These are phyloP conservation scores for Apiotrichum porosum DNA, from an alignment of 1,284 basidiomycete genomes.

Conservation along the genomic window DNA sequence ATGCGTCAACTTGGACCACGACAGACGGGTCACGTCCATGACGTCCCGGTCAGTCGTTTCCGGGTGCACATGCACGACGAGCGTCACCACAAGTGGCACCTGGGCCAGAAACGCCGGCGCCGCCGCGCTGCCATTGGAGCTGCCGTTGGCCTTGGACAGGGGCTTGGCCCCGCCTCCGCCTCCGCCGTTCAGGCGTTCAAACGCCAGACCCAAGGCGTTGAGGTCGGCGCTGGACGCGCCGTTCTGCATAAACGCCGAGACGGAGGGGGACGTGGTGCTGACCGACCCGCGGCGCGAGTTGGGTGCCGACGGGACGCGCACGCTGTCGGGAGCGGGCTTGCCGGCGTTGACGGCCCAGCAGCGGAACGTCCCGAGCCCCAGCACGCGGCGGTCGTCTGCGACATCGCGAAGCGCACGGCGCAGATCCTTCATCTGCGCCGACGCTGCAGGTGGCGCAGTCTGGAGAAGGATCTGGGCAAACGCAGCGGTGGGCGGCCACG, in stretches of 20 bases:
- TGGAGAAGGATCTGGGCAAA: conserved; percentile 80
- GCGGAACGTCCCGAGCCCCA: conserved; percentile 35
- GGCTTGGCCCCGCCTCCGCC: neutral
- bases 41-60: conserved; percentile 69
- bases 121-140: neutral
- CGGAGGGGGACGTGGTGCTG: conserved; percentile 52
- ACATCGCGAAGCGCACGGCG: conserved; percentile 74
- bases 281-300: conserved; percentile 68
- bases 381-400: conserved; percentile 36
- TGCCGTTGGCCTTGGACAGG: too few relatives aligned
- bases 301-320: conserved; percentile 57
- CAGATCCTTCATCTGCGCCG: conserved; percentile 68
- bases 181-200: neutral
- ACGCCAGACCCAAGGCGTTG: neutral
- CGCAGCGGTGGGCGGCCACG: conserved; percentile 70
- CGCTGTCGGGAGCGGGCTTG: conserved; percentile 8
- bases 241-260: conserved; percentile 2
- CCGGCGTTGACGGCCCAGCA: conserved; percentile 40
- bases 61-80: conserved; percentile 68
- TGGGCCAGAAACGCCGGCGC: conserved; percentile 3
- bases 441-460: conserved; percentile 65
- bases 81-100: conserved; percentile 62
- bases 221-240: neutral
- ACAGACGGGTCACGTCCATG: conserved; percentile 51
- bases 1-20: conserved; percentile 31